Evolutionary conservation across 148 eudicot species (phyloP).

Genomic region (Heliamphora exappendiculata): DNA sequence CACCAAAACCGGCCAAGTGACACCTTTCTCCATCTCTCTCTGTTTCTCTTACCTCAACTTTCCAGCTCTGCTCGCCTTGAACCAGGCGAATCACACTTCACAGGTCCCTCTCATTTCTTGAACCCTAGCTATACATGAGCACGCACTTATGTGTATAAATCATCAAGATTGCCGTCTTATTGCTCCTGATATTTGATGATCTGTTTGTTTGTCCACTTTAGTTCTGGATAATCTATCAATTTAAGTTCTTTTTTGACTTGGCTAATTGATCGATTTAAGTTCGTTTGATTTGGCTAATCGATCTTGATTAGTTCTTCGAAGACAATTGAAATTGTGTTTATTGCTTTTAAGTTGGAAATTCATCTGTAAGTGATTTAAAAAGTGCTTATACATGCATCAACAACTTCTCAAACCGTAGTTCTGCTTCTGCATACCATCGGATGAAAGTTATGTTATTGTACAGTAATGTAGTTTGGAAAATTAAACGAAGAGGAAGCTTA

Average conservation of each 20-base stretch:
- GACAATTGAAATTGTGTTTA: not conserved
- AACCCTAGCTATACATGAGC: conserved; percentile 6
- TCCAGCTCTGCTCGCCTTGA: not conserved
- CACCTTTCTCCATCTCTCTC: not conserved
- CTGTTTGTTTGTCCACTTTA: not conserved
- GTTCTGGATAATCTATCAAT: not conserved
- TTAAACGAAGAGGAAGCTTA: not conserved
- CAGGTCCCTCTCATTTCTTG: not conserved
- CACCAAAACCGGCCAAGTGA: conserved; percentile 12
- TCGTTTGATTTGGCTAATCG: not conserved
- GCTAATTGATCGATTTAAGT: not conserved
- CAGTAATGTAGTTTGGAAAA: not conserved
- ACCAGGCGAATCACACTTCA: not conserved
- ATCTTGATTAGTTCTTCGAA: not conserved
- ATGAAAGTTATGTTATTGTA: not conserved
- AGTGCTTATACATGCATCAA: not conserved
- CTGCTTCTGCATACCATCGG: not conserved
- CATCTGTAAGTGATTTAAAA: not conserved
- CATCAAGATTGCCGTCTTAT: not conserved
- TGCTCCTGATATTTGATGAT: not conserved
- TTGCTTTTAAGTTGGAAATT: not conserved
- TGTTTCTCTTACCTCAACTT: not conserved
- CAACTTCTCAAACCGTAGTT: not conserved
- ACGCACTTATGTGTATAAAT: not conserved
- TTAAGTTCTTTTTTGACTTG: not conserved